Base-by-base conservation (phyloP, 1,284 basidiomycete genomes). In the Ustilago cynodontis region DNA sequence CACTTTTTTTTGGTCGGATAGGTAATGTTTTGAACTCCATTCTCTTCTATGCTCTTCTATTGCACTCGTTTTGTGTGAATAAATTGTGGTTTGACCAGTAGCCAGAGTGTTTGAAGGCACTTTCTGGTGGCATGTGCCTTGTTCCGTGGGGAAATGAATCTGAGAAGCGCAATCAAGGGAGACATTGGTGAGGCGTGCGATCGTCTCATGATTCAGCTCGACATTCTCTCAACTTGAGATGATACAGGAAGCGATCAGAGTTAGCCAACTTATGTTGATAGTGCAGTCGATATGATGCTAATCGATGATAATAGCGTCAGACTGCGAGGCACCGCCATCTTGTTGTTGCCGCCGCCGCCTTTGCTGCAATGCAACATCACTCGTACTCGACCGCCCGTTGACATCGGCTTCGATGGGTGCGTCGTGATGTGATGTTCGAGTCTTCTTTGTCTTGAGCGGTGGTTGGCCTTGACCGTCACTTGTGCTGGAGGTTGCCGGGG, bases 241-340 rank as follows among this genome's bases (percentile, higher is more conserved):
- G 37, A n/a, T 41, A 47, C 45, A 24, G 45, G 14, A n/a, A 47
- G 45, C 37, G 3, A 18, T 41, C 37, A 41, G 16, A 41, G 37
- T 41, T 6, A 18, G 37, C 11, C 37, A 41, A 41, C 37, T 41
- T 41, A 1, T 41, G 37, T 18, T 41, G 10, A 18, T 41, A 41
- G 37, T n/a, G n/a, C 37, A 41, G 7, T 14, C 35, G 14, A 18
- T 20, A 33, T 2, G 33, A 29, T 24, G 28, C 54, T 58, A 69
- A 43, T 69, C 60, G 28, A 69, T 59, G 31, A 69, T 18, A 45
- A 69, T 69, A 37, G 61, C 61, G 18, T 69, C 67, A 2, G 35
- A 57, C 8, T 43, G 31, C 6, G 55, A 54, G 10, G 60, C 28
- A 31, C 66, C 66, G 54, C 54, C 11, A n/a, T 58, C 59, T 24